Base-by-base conservation (phyloP, 495 filamentous ascomycete genomes). In the Daldinia loculata region DNA sequence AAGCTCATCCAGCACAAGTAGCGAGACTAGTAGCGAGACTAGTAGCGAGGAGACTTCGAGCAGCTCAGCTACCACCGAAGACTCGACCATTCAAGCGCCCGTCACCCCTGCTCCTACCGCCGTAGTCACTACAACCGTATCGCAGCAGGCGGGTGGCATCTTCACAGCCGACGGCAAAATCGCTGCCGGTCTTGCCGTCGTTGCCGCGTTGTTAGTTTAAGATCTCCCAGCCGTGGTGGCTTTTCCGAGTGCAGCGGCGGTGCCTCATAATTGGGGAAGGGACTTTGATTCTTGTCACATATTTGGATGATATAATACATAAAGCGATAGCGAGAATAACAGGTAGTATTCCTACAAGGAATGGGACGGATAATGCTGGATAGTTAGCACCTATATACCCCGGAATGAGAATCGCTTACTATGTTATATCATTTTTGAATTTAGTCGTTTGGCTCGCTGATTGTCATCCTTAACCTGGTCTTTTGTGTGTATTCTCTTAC, bases 151-250 rank as follows among this genome's bases (percentile, higher is more conserved):
- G 8, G 71, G 66, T 6, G 71, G 66, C 27, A 63, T 69, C 17
- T 70, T 69, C 57, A 69, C 61, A 4, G 66, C 71, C 17, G 66
- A 74, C 17, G 56, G 61, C 15, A 67, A 30, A 56, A 36, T 69
- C 7, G 61, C 67, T 6, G 67, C 67, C 11, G 66, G 63, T 43
- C 59, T 68, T 64, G 61, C 58, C 43, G 60, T 58, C 5, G 64
- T 39, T 26, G 60, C 67, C 50, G 75, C 73, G 30, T 68, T 72
- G 38, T 22, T 72, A 9, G 53, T 72, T 43, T 72, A 61, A 56
- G 12, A 38, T 14, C n/a, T 55, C 8, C 12, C 24, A 15, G n/a
- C 56, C 8, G 19, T 24, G 43, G 4, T 24, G 43, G 8, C 8
- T 48, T 22, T 8, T 48, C 9, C 19, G 8, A 48, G 14, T 9